Evolutionary conservation across 805 yeast species (phyloP).

Genomic region (Cyberlindnera xishuangbannaensis): DNA sequence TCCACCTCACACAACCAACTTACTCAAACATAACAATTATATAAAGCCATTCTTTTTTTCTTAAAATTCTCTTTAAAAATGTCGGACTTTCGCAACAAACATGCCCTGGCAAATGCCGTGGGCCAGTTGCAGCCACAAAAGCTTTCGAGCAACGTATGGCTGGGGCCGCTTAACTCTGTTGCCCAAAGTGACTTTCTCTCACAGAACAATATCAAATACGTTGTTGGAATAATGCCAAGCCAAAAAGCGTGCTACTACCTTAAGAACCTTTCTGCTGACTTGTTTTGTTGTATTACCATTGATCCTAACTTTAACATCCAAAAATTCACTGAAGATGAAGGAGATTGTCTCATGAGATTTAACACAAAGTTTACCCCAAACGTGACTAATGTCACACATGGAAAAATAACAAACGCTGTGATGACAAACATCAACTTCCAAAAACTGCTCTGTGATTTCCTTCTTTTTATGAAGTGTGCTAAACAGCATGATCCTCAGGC

Average conservation of each 20-base stretch:
- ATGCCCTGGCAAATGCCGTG: slow-evolving; percentile 21
- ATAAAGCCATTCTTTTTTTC: too few species aligned
- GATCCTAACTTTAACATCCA: slow-evolving; percentile 31
- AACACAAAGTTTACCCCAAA: slow-evolving; percentile 22
- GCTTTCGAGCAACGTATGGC: slow-evolving; percentile 34
- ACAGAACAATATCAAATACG: slow-evolving; percentile 34
- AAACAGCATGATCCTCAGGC: slow-evolving; percentile 21
- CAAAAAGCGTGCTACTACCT: slow-evolving; percentile 28
- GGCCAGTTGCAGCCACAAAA: slow-evolving; percentile 35
- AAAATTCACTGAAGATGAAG: slow-evolving; percentile 24
- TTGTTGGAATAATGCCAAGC: slow-evolving; percentile 32
- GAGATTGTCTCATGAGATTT: slow-evolving; percentile 23
- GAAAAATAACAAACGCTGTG: slow-evolving; percentile 20
- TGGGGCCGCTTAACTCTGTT: slow-evolving; percentile 42
- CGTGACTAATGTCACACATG: slow-evolving; percentile 16
- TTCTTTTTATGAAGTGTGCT: slow-evolving; percentile 16
- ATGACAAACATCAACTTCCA: slow-evolving; percentile 23
- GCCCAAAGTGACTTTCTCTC: slow-evolving; percentile 32
- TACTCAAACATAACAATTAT: too few species aligned
- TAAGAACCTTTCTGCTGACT: slow-evolving; percentile 23
- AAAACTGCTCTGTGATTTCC: slow-evolving; percentile 20
- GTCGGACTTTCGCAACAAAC: slow-evolving; percentile 24
- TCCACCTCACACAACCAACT: neutral
- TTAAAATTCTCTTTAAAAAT: too few species aligned
- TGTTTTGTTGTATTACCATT: slow-evolving; percentile 26